Conservation (phyloP, 1,284 basidiomycete species). For the Acaromyces ingoldii region DNA sequence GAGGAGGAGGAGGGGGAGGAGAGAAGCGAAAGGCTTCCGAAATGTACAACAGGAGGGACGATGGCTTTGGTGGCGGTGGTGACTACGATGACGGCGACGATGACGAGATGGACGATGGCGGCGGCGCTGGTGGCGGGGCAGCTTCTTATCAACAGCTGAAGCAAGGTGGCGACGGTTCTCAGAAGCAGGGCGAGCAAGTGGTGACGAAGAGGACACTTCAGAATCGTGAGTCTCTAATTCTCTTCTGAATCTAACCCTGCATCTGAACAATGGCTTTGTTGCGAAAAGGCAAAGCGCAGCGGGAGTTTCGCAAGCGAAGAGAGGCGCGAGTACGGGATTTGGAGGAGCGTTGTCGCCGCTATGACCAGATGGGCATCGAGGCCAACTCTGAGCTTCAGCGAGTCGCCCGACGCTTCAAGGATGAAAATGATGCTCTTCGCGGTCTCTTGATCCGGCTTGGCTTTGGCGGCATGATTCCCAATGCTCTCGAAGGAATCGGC, state of each 20-base stretch:
- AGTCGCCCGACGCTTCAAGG: constrained; percentile 34
- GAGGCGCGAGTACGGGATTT: constrained; percentile 42
- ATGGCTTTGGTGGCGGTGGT: too few species aligned
- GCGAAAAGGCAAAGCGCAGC: constrained; percentile 29
- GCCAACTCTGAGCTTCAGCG: constrained; percentile 42
- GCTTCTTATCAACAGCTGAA: too few species aligned
- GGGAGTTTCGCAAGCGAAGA: constrained; percentile 43
- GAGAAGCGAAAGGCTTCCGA: too few species aligned
- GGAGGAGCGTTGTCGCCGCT: constrained; percentile 41
- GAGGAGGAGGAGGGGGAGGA: too few species aligned
- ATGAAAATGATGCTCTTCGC: constrained; percentile 44
- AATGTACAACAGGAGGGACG: too few species aligned
- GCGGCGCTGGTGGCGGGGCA: background rate
- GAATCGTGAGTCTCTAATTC: constrained; percentile 17
- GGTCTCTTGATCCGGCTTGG: constrained; percentile 37
- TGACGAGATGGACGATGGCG: background rate
- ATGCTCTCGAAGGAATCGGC: constrained; percentile 25
- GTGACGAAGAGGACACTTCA: constrained; percentile 43
- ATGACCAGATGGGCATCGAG: constrained; percentile 45
- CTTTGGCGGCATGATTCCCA: constrained; percentile 32
- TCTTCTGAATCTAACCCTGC: background rate
- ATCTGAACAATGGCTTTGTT: background rate
- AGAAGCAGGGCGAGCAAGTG: constrained; percentile 28
- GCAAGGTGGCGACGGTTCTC: background rate
- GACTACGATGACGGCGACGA: background rate